phyloP scores from a whole-genome alignment of 352 stramenopile genomes.

The Aphanomyces cochlioides region DNA sequence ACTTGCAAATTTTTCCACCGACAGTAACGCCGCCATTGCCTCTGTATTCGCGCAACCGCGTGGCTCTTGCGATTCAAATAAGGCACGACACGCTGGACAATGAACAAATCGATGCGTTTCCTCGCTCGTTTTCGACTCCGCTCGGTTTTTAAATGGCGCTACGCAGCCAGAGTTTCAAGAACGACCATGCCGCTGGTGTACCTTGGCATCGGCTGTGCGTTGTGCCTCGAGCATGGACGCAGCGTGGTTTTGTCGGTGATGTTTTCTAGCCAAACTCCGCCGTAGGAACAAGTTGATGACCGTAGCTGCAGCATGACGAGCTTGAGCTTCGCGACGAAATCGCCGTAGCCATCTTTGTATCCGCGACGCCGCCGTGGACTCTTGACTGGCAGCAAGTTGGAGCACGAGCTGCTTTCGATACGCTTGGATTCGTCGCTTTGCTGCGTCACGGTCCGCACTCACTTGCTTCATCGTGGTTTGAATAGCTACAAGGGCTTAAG shows the following conservation, averaged over 20 bases:
- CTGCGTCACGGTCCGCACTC: not conserved
- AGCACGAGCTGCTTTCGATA: not conserved
- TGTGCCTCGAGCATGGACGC: slow-evolving; percentile 8
- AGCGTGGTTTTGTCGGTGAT: not conserved
- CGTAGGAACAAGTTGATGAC: slow-evolving; percentile 18
- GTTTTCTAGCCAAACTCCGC: not conserved
- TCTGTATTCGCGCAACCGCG: not conserved
- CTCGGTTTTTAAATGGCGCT: slow-evolving; percentile 4
- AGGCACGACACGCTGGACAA: not conserved
- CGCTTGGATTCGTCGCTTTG: not conserved
- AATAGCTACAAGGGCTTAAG: not conserved
- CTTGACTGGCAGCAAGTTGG: not conserved
- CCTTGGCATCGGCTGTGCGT: slow-evolving; percentile 20
- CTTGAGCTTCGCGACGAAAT: not conserved
- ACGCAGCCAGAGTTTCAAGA: not conserved
- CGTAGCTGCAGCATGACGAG: not conserved
- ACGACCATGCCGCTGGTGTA: not conserved
- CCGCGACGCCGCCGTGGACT: not conserved
- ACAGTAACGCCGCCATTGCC: not conserved
- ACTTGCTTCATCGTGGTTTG: not conserved
- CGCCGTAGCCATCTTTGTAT: slow-evolving; percentile 13
- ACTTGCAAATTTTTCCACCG: not conserved
- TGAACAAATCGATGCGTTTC: slow-evolving; percentile 32
- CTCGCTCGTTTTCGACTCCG: slow-evolving; percentile 22
- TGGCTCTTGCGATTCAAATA: not conserved